Base-by-base conservation (phyloP, 305 asterid species). In the Andrographis paniculata region DNA sequence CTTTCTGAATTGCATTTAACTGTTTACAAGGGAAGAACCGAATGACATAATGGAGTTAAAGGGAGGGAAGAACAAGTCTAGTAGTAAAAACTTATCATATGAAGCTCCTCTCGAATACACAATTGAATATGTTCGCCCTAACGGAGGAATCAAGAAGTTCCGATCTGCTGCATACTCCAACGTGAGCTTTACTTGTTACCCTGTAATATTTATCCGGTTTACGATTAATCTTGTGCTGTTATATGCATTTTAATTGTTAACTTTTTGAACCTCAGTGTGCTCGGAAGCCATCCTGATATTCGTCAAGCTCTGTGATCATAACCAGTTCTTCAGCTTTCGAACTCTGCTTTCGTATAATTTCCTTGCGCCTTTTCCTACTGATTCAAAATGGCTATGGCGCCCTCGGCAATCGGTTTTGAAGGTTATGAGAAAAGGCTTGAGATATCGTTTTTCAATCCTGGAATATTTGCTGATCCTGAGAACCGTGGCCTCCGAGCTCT, bases 61-160 rank as follows among this genome's bases (percentile, higher is more conserved):
- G 35, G 62, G 69, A 42, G 78, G 78, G 1, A 65, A 61, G 21
- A 70, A 74, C 52, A 50, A 58, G 67, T 64, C 73, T 52, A 67
- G 75, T 20, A 74, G 75, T 74, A 71, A 60, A 10, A 0, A 6
- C 39, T 47, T 47, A 45, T 20, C 9, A 0, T 63, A 69, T 73
- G 80, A 73, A 70, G 72, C 67, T 27, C 80, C 80, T 12, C 74
- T 69, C 1, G 77, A 40, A 24, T 69, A 69, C 62, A 63, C 14
- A 64, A 73, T 54, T 43, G 80, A 73, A 55, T 77, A 73, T 65
- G 67, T 73, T 55, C 80, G 80, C 37, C 80, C 80, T 22, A 17
- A 66, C 56, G 80, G 80, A 12, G 80, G 67, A 51, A 60, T 63
- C 31, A 44, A 69, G 35, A 73, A 69, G 51, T 69, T 69, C 67